These are phyloP conservation scores for Cladophialophora chaetospira DNA, from an alignment of 2,329 filamentous ascomycete genomes.

Conservation along the genomic window DNA sequence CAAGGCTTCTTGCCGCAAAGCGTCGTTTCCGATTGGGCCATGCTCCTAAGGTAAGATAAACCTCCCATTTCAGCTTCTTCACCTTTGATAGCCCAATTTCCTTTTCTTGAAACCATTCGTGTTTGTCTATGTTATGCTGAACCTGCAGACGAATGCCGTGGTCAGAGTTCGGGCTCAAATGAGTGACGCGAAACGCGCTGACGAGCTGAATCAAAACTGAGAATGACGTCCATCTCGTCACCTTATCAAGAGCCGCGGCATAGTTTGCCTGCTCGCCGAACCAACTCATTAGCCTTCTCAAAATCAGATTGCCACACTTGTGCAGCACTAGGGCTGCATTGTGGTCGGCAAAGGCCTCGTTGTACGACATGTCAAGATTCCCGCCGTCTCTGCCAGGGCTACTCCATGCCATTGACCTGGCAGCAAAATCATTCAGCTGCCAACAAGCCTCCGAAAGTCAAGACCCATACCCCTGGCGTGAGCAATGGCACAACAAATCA, in stretches of 20 bases:
- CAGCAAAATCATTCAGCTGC: constrained; percentile 10
- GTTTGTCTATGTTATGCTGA: background rate
- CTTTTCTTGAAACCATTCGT: background rate
- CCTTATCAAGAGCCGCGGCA: background rate
- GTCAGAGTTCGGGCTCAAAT: background rate
- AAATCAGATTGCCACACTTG: constrained; percentile 20
- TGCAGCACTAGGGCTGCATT: constrained; percentile 1
- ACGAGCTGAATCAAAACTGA: background rate
- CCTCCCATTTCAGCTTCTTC: too few species aligned
- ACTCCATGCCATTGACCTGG: constrained; percentile 22
- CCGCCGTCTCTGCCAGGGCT: constrained; percentile 15
- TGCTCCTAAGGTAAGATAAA: too few species aligned
- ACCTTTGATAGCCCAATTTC: too few species aligned
- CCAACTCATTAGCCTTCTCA: constrained; percentile 16
- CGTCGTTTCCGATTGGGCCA: too few species aligned
- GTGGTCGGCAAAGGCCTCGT: constrained; percentile 16
- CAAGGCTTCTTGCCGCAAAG: too few species aligned
- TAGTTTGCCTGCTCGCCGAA: constrained; percentile 1
- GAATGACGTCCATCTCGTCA: constrained; percentile 9
- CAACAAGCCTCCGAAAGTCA: constrained; percentile 16
- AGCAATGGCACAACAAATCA: background rate
- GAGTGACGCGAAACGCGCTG: background rate
- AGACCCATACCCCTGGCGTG: background rate
- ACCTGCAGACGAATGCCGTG: too few species aligned
- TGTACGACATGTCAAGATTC: constrained; percentile 14